Evolutionary conservation across 1,139 yeast species (phyloP).

Genomic region (Entelexis paramagnoliae): DNA sequence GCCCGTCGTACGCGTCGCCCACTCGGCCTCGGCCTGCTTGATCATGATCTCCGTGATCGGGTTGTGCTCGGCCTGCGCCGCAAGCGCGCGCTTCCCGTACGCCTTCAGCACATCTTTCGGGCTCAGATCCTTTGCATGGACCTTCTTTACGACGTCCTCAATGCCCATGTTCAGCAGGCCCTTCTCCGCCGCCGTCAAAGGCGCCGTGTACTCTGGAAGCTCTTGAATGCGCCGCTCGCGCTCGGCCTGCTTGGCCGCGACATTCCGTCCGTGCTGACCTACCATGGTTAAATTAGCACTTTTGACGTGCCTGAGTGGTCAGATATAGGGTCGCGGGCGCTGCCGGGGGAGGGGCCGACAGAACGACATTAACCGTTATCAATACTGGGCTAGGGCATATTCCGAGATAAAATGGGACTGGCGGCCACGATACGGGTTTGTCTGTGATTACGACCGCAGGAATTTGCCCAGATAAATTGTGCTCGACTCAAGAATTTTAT

Average conservation of each 20-base stretch:
- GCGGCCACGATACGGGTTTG: no score
- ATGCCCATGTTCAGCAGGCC: conserved; percentile 28
- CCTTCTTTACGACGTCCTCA: conserved; percentile 27
- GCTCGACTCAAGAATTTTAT: no score
- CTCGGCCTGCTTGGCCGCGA: conserved; percentile 28
- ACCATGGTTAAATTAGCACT: no score
- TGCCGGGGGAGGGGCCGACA: neutral
- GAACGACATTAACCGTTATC: neutral
- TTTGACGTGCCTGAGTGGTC: neutral
- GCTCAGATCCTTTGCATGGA: conserved; percentile 28
- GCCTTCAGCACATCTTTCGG: conserved; percentile 33
- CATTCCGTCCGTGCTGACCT: neutral
- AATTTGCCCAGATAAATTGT: no score
- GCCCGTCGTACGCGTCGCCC: conserved; percentile 33
- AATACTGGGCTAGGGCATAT: neutral
- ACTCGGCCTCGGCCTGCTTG: conserved; percentile 32
- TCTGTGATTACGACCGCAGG: no score
- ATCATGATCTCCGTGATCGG: conserved; percentile 34
- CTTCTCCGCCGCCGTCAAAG: conserved; percentile 30
- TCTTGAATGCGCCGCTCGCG: conserved; percentile 31
- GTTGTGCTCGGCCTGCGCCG: conserved; percentile 32
- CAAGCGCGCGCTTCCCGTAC: conserved; percentile 34
- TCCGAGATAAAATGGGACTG: no score
- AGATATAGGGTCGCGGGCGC: neutral
- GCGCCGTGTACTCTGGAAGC: conserved; percentile 30